Evolutionary conservation across 331 rosid species (phyloP).

Genomic region (Rosa hybrid): DNA sequence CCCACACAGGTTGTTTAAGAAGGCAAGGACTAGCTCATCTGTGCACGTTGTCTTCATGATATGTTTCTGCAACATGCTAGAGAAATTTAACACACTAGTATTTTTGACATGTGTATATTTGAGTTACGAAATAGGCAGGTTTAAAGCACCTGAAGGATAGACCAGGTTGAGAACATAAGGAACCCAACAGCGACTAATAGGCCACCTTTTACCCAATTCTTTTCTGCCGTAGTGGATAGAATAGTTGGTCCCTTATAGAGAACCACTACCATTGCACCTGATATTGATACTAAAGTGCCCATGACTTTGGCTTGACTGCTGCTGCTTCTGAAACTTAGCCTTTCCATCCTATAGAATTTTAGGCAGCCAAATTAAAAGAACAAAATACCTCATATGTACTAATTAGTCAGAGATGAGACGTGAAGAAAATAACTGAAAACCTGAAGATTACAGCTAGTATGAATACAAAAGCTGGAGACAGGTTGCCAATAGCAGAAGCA

Average conservation of each 20-base stretch:
- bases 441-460: too few species aligned
- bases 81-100: not conserved
- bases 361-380: not conserved
- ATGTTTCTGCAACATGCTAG: conserved; percentile 41
- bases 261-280: conserved; percentile 60
- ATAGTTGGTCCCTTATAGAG: conserved; percentile 27
- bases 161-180: conserved; percentile 53
- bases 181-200: conserved; percentile 34
- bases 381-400: not conserved
- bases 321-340: conserved; percentile 37
- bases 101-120: not conserved
- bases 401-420: not conserved
- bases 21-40: conserved; percentile 55
- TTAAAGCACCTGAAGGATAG: conserved; percentile 58
- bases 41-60: conserved; percentile 47
- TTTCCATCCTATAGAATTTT: conserved; percentile 53
- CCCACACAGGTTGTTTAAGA: conserved; percentile 50
- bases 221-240: too few species aligned
- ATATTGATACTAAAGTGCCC: conserved; percentile 56
- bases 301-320: conserved; percentile 54
- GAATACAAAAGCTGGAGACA: conserved; percentile 49
- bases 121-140: not conserved
- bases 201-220: too few species aligned
- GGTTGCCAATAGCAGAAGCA: conserved; percentile 44
- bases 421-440: conserved; percentile 8